Evolutionary conservation across 176 grass and related monocot genomes (phyloP), one percentile per base, ranked within the genome.

Genomic region (Eragrostis nindensis): DNA sequence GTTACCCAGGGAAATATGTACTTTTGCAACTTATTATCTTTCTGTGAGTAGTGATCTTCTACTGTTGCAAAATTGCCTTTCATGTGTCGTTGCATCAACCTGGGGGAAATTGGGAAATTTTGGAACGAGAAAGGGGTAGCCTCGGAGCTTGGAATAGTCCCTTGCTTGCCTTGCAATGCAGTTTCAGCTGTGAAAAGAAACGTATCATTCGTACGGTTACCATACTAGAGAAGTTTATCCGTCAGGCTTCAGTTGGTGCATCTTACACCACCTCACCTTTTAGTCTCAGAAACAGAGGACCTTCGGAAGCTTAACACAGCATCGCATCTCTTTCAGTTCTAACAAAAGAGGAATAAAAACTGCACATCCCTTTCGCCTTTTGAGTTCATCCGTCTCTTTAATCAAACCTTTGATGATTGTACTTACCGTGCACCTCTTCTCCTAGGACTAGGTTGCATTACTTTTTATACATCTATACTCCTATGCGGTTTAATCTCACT

Each of bases 81-180:
- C 15, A 50, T 50, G 14, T 50, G 16, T 50, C 47, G 21, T 50
- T 4, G 17, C 25, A 7, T 63, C 74, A 32, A 63, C 7, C 7
- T 17, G 8, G 32, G 32, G 32, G 32, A 36, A n/a, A n/a, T n/a
- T n/a, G n/a, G 0, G 14, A 10, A 27, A 12, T 5, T 75, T 52
- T 68, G 17, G 46, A 21, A 16, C 70, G 48, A 56, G 21, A 22
- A 72, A 64, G 57, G 16, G 74, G 57, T 41, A 83, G 45, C 52
- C 24, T 53, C 2, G 32, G 9, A 67, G 14, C 53, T 61, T 52
- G 62, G 4, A 26, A 64, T 5, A 55, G 13, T 26, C 54, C 54
- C 48, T 73, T 83, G 75, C 86, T 88, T 88, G 41, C 29, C 68
- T 88, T 73, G 86, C 74, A 80, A 72, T 72, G 27, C 41, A 54